Percentiles rank a stretch among this genome's conserved stretches.
These are phyloP conservation scores for Xylaria sp. DNA, from an alignment of 2,329 filamentous ascomycete species.

Conservation along the genomic window DNA sequence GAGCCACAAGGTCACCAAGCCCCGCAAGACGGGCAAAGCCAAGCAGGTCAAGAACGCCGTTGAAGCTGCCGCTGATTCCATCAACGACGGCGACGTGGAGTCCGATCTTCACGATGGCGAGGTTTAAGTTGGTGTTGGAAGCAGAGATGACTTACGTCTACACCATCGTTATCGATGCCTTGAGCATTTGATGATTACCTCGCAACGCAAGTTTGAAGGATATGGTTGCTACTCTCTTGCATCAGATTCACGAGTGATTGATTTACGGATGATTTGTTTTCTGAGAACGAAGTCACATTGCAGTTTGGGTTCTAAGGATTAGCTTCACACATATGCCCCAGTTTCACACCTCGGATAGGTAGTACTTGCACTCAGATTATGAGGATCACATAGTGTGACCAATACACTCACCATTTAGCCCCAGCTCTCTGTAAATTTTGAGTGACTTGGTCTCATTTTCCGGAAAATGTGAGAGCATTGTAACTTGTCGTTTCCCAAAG, in stretches of 20 bases:
- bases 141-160: background rate
- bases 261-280: slow-evolving; percentile 6
- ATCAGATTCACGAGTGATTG: background rate
- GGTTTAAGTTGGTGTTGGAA: background rate
- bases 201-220: background rate
- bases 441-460: background rate
- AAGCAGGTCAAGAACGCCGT: slow-evolving; percentile 4
- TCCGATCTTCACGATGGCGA: background rate
- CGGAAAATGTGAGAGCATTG: background rate
- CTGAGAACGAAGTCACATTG: background rate
- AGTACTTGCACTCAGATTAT: background rate
- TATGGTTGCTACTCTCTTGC: slow-evolving; percentile 3
- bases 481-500: background rate
- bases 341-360: slow-evolving; percentile 11
- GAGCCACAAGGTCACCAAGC: slow-evolving; percentile 27
- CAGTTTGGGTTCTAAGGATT: slow-evolving; percentile 1
- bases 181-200: background rate
- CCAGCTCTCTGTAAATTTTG: background rate
- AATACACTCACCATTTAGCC: slow-evolving; percentile 11
- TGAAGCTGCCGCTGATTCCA: background rate
- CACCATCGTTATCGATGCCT: background rate
- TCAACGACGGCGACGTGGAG: background rate
- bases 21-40: slow-evolving; percentile 4
- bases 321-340: background rate
- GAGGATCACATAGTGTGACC: slow-evolving; percentile 4